Evolutionary conservation across 2,329 filamentous ascomycete species (phyloP), one percentile per base, ranked within the genome.

Genomic region (Paracamarosporium sp.): DNA sequence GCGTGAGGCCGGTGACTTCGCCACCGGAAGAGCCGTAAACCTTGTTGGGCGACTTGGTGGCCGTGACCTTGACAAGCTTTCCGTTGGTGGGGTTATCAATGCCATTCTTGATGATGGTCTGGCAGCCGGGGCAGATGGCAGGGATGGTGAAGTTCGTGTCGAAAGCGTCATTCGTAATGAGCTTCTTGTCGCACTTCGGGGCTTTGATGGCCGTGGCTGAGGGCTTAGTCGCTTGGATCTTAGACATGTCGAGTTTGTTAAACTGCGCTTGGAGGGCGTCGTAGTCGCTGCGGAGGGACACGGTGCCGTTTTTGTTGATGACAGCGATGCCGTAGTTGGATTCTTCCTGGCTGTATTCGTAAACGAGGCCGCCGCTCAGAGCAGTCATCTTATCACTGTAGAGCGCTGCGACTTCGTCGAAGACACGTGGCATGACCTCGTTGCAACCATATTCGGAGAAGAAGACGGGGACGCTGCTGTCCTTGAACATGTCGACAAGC

Each of bases 391-490:
- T 68, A 36, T 82, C 69, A 55, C 90, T 84, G 76, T 94, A 94
- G 64, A 95, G 87, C 60, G 88, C 81, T 54, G 81, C 82, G 12
- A 92, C 88, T 78, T 95, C 91, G 64, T 90, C 89, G 79, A 93
- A 95, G 67, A 87, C 78, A 65, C 91, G 89, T 13, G 87, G 86
- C 35, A 83, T 81, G 24, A 73, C 64, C 50, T 71, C 63, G 80
- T 93, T 94, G 85, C 91, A 94, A 59, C 91, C 91, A 67, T 88
- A 89, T 72, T 95, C 91, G 62, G 89, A 91, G 82, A 91, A 93
- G 83, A 94, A 94, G 67, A 93, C 83, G 30, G 91, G 91, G 35
- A 93, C 84, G 15, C 88, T 85, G 36, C 84, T 85, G 62, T 82
- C 82, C 66, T 82, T 77, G 81, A 94, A 92, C 73, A 88, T 85